Evolutionary conservation across 2,329 filamentous ascomycete genomes (phyloP).

Genomic region (Didymella exigua): DNA sequence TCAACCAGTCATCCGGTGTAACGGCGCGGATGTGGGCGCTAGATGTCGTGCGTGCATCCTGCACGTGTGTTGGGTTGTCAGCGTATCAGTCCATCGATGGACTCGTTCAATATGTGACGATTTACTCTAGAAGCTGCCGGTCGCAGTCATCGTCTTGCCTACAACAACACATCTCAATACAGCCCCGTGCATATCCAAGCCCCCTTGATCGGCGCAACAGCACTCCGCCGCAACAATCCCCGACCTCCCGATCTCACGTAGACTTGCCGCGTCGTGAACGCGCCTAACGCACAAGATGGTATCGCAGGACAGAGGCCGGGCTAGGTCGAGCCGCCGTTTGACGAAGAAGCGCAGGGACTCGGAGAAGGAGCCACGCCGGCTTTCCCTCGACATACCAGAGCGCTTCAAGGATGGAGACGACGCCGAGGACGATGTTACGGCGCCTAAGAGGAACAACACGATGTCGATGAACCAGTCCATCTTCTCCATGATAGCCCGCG

Average conservation of each 20-base stretch:
- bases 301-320: conserved; percentile 39
- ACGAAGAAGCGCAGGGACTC: conserved; percentile 43
- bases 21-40: conserved; percentile 16
- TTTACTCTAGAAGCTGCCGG: conserved; percentile 33
- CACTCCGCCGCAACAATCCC: conserved; percentile 14
- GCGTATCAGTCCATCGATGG: conserved; percentile 37
- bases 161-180: conserved; percentile 1
- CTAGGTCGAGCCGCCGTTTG: conserved; percentile 37
- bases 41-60: conserved; percentile 25
- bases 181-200: conserved; percentile 8
- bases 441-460: conserved; percentile 55
- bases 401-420: conserved; percentile 64
- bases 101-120: conserved; percentile 43
- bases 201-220: conserved; percentile 24
- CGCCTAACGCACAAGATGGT: conserved; percentile 37
- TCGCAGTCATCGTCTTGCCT: conserved; percentile 33
- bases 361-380: conserved; percentile 34
- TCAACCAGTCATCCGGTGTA: conserved; percentile 13
- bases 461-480: conserved; percentile 91
- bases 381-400: conserved; percentile 62
- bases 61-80: conserved; percentile 26
- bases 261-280: conserved; percentile 12
- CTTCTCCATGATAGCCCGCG: conserved; percentile 89
- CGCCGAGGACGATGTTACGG: conserved; percentile 65
- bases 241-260: conserved; percentile 13